Conservation (phyloP, 371 early-diverging fungal species). For the Apophysomyces ossiformis region DNA sequence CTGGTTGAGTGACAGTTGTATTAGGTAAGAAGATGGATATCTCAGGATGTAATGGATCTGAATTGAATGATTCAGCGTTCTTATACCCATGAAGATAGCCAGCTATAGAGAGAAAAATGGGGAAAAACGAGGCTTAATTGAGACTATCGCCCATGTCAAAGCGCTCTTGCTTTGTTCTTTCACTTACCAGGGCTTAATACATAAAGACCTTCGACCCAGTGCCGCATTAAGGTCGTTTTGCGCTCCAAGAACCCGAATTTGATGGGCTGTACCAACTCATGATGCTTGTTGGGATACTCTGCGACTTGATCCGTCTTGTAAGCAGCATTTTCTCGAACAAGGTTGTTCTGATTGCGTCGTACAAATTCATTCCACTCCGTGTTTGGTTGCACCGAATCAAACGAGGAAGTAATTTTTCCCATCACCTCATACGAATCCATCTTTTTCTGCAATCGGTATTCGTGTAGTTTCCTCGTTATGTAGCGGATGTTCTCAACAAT, state of each 20-base stretch:
- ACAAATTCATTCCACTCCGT: constrained; percentile 54
- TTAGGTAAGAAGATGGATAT: constrained; percentile 42
- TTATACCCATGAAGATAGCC: constrained; percentile 56
- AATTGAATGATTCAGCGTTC: constrained; percentile 37
- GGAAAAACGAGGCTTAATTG: constrained; percentile 4
- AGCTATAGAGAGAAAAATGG: constrained; percentile 22
- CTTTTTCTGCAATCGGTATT: constrained; percentile 37
- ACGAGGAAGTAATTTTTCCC: constrained; percentile 27
- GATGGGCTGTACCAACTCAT: constrained; percentile 35
- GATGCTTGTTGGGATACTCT: constrained; percentile 45
- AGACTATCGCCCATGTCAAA: background rate
- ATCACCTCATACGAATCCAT: constrained; percentile 33
- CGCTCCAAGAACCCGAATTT: constrained; percentile 46
- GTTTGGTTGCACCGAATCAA: constrained; percentile 30
- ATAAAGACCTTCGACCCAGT: constrained; percentile 44
- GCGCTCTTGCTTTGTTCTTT: too few species aligned
- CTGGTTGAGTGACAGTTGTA: constrained; percentile 20
- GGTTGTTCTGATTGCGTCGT: constrained; percentile 34
- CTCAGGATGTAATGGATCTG: constrained; percentile 35
- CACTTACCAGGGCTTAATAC: constrained; percentile 47
- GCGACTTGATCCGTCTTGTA: constrained; percentile 46
- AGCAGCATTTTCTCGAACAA: constrained; percentile 43
- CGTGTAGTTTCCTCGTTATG: constrained; percentile 33
- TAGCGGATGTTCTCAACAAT: constrained; percentile 38
- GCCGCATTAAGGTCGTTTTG: constrained; percentile 30